Conservation (phyloP, 164 flowering plant genomes). For the Magnolia changhungtana region DNA sequence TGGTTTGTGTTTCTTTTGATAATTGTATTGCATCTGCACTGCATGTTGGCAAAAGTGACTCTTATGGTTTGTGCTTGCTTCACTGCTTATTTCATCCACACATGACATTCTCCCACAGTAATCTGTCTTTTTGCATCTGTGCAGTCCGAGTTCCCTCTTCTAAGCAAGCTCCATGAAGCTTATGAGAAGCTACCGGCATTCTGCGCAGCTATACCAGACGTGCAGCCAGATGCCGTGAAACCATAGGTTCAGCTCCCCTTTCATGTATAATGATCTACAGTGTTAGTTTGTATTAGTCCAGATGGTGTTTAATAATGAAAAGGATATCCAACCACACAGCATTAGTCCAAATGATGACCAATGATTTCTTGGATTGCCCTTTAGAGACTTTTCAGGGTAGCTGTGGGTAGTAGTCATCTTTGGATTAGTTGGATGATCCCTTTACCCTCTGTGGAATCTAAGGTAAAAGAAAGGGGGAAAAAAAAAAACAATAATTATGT, state of each 20-base stretch:
- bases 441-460: no score
- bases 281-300: neutral
- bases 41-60: neutral
- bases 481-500: no score
- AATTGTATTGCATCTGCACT: neutral
- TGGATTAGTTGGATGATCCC: neutral
- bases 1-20: neutral
- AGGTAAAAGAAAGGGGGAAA: no score
- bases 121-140: slow-evolving; percentile 4
- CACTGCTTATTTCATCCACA: neutral
- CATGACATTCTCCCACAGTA: neutral
- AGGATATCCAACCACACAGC: neutral
- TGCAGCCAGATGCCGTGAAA: slow-evolving; percentile 50
- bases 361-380: neutral
- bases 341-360: neutral
- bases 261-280: neutral
- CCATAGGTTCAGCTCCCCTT: slow-evolving; percentile 10
- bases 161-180: slow-evolving; percentile 45
- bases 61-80: neutral
- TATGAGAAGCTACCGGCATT: slow-evolving; percentile 54
- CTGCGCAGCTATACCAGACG: slow-evolving; percentile 52
- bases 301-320: neutral
- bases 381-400: neutral
- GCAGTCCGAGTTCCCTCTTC: slow-evolving; percentile 55
- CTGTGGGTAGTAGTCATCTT: neutral